Evolutionary conservation across 129 eudicot species (phyloP), one percentile per base, ranked within the genome.

Genomic region (Centella asiatica): DNA sequence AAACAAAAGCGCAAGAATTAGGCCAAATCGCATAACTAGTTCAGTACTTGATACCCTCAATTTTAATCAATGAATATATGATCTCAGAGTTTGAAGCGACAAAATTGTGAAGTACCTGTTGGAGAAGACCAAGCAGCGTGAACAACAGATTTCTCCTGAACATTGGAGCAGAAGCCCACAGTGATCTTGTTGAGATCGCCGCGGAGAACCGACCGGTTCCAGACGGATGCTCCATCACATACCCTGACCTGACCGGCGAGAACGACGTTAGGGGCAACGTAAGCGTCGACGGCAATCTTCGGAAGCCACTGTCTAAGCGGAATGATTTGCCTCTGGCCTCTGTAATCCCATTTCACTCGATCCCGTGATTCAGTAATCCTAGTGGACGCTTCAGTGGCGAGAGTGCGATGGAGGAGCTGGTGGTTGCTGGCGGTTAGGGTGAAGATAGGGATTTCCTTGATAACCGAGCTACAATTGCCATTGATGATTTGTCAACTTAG

Each of bases 121-220:
- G 99, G 93, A 13, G 99, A 88, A 49, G 85, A 77, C 99, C 99
- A 87, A 36, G 96, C 99, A 44, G 99, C 99, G 73, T 93, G 99
- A 51, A 88, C 54, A 24, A 93, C 99, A 63, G 89, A 93, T 50
- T 72, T 79, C 61, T 93, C 99, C 83, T 93, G 99, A 45, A 93
- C 87, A 75, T 88, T 93, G 27, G 96, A 87, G 64, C 86, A 85
- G 56, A 93, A 93, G 0, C 99, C 99, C 20, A 93, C 85, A 15
- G 78, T 75, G 50, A 93, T 85, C 78, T 88, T 93, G 60, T 93
- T 93, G 18, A 93, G 83, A 73, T 93, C 99, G 37, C 96, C 99
- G 4, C 96, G 64, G n/a, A 93, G 66, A 63, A 93, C 95, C 27
- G 99, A 71, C 22, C 96, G 95, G 82, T 80, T 85, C 99, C 96